These are phyloP conservation scores for Apostasia ramifera DNA, from an alignment of 106 monocot genomes.

Conservation along the genomic window DNA sequence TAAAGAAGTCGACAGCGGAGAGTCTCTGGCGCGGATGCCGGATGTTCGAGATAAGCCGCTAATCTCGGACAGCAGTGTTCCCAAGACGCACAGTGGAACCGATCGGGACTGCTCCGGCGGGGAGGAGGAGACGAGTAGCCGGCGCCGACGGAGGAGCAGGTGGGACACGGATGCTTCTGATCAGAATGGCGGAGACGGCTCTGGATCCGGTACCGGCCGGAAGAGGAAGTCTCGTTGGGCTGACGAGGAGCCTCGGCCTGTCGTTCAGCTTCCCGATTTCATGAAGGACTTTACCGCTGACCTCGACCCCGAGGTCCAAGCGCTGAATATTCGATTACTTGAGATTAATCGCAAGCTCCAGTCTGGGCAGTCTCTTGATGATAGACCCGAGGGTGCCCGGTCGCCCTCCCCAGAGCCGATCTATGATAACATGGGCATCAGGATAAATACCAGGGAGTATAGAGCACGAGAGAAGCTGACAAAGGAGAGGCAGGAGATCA, in stretches of 20 bases:
- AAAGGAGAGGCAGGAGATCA: slow-evolving; percentile 79
- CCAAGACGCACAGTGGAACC: slow-evolving; percentile 37
- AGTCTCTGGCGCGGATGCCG: not conserved
- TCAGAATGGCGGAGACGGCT: slow-evolving; percentile 15
- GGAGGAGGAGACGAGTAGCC: slow-evolving; percentile 69
- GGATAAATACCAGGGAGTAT: slow-evolving; percentile 90
- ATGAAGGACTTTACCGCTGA: slow-evolving; percentile 93
- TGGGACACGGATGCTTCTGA: slow-evolving; percentile 55
- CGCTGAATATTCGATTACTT: slow-evolving; percentile 57
- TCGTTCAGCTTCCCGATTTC: slow-evolving; percentile 78
- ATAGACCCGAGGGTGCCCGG: slow-evolving; percentile 72
- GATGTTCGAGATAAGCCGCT: slow-evolving; percentile 15
- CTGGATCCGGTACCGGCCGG: slow-evolving; percentile 15
- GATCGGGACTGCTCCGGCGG: slow-evolving; percentile 57
- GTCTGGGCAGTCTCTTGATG: slow-evolving; percentile 67
- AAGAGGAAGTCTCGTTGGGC: slow-evolving; percentile 97
- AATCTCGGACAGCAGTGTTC: slow-evolving; percentile 16
- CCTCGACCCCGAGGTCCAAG: slow-evolving; percentile 91
- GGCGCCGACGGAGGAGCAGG: slow-evolving; percentile 73
- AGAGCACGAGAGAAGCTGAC: slow-evolving; percentile 78
- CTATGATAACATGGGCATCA: slow-evolving; percentile 90
- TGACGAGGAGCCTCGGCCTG: slow-evolving; percentile 62
- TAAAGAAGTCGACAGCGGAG: not conserved
- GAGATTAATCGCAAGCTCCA: slow-evolving; percentile 72
- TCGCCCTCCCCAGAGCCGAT: slow-evolving; percentile 94